Base-by-base conservation (phyloP, 768 basidiomycete species). In the Tricholoma matsutake region DNA sequence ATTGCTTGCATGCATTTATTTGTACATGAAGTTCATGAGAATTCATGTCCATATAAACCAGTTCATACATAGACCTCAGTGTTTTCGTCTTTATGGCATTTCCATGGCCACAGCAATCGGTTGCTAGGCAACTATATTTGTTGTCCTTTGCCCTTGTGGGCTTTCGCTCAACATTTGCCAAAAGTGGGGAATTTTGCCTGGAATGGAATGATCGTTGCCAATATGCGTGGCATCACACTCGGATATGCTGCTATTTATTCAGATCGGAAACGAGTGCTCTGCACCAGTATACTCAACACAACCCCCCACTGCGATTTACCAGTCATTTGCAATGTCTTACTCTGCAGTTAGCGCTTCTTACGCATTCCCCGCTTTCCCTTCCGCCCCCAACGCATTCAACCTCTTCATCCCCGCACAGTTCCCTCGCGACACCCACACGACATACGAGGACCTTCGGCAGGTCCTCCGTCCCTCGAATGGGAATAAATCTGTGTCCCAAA, bases 361-460 rank as follows among this genome's bases (percentile, higher is more conserved):
- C 47, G 57, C 68, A 57, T 66, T 71, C 60, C 64, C 72, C 41
- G 65, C 71, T n/a, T 69, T 68, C 39, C 62, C 69, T 13, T 62
- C 67, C 20, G 63, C 67, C 20, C 63, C 68, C 1, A 70, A 71
- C 59, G 61, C 69, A 51, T 77, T 78, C 70, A 66, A 64, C 67
- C 67, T 79, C 66, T 77, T 78, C 63, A 69, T 73, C 54, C 66
- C 68, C 18, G 64, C 73, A 22, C 73, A 75, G 43, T 74, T 72
- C 3, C 76, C 78, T 25, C 76, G 79, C 41, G 75, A 79, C 49
- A 68, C 72, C 4, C 73, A 78, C 61, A 63, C 69, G 49, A 73
- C 74, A 63, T 79, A 76, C 63, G 71, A 75, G 52, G 75, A 78
- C 63, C 68, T 80, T 58, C 72, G 75, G 20, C 73, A 71, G 63